phyloP scores from a whole-genome alignment of 2,329 filamentous ascomycete genomes.

The Exophiala sp. region DNA sequence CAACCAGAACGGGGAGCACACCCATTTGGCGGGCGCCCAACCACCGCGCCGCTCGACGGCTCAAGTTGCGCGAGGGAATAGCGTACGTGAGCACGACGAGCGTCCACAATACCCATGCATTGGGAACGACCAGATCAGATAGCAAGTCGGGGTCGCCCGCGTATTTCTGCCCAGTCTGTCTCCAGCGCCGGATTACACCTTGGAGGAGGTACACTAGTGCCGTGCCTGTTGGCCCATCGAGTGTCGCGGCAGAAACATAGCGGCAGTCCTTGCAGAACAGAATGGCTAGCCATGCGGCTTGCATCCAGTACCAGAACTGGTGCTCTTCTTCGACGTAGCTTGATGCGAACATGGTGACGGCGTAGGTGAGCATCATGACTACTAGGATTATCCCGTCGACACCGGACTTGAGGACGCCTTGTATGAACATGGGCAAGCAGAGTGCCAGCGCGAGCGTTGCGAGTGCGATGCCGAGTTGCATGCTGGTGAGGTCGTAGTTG shows the following conservation, averaged over 20 bases:
- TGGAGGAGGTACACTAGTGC: constrained; percentile 58
- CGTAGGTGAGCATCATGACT: constrained; percentile 61
- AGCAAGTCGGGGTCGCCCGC: constrained; percentile 87
- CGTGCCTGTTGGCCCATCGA: constrained; percentile 23
- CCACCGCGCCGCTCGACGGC: constrained; percentile 30
- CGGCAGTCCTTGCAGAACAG: constrained; percentile 31
- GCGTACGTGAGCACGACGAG: constrained; percentile 68
- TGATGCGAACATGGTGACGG: constrained; percentile 92
- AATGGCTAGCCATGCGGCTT: constrained; percentile 48
- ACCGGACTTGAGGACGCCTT: constrained; percentile 3
- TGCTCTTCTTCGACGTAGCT: constrained; percentile 99
- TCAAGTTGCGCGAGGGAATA: constrained; percentile 51
- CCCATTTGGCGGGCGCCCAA: constrained; percentile 22
- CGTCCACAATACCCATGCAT: constrained; percentile 69
- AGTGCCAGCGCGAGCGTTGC: constrained; percentile 31
- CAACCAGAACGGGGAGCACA: constrained; percentile 35
- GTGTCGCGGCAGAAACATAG: not conserved
- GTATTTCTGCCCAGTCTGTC: constrained; percentile 95
- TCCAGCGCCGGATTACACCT: constrained; percentile 75
- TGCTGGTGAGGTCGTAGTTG: constrained; percentile 74
- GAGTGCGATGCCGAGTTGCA: constrained; percentile 48
- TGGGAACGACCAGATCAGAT: constrained; percentile 62
- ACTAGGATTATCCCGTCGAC: constrained; percentile 39
- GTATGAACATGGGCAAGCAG: constrained; percentile 27
- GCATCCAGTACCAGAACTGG: constrained; percentile 95